Base-by-base conservation (phyloP, 176 grass and related monocot species). In the Lolium multiflorum region DNA sequence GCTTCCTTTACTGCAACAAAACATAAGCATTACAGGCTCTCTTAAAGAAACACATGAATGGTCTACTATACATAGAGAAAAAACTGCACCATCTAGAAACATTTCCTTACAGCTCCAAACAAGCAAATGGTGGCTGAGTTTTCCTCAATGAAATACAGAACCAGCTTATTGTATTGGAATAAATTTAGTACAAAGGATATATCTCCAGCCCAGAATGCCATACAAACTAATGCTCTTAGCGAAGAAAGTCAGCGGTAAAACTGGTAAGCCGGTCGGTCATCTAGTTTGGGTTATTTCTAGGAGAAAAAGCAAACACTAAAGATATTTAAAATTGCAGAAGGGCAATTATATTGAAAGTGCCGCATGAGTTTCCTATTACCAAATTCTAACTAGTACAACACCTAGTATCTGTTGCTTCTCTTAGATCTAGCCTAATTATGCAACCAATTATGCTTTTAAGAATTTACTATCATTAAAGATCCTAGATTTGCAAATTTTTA, bases 141-240 rank as follows among this genome's bases (percentile, higher is more conserved):
- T 67, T 77, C 5, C 8, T 69, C 7, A 0, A 31, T 58, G 13
- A 28, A 59, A 63, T 65, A 11, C 17, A 31, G 46, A 74, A 48
- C 18, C 17, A 48, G 11, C 39, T 64, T 76, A 59, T 76, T 64
- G 20, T 76, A 59, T 76, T 64, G 20, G 24, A 18, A 74, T 35
- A 63, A 49, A 46, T 60, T 59, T 73, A 15, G 12, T 22, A 49
- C 35, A 59, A 59, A 44, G 37, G 52, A 70, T 41, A 73, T 73
- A 83, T 20, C 51, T 73, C 51, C 9, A 18, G 17, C 51, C 24
- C 15, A 6, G 54, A 69, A 73, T 20, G 49, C 15, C 9, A 64
- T 76, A 50, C 7, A 11, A 84, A 84, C 6, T 39, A 84, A 84
- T 84, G 11, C 28, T 13, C 22, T 49, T 21, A 28, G 41, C 46